Evolutionary conservation across 495 filamentous ascomycete genomes (phyloP).

Genomic region (Neurospora sp.): DNA sequence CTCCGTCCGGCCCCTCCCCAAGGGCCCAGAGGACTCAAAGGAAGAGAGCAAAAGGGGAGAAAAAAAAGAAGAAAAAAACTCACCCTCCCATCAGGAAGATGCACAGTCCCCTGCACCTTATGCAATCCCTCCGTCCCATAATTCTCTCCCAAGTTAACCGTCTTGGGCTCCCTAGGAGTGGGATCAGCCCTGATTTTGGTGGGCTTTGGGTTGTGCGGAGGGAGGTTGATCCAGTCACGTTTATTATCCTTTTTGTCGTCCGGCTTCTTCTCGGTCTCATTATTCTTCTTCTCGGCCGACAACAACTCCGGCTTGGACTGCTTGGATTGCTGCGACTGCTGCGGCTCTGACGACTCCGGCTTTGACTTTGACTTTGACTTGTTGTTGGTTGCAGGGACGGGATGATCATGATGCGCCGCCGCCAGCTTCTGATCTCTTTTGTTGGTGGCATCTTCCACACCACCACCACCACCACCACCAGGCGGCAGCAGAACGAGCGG

Average conservation of each 20-base stretch:
- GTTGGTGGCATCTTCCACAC: too few relatives aligned
- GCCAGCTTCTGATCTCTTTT: too few relatives aligned
- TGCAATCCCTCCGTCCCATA: not conserved
- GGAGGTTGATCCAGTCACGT: not conserved
- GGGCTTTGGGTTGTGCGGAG: not conserved
- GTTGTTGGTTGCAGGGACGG: too few relatives aligned
- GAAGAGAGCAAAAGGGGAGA: not conserved
- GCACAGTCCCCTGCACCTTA: not conserved
- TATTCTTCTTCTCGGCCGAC: too few relatives aligned
- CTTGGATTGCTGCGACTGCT: too few relatives aligned
- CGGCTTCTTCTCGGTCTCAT: too few relatives aligned
- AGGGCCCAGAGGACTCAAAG: not conserved
- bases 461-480: too few relatives aligned
- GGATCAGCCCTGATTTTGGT: not conserved
- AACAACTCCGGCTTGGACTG: too few relatives aligned
- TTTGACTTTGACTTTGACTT: too few relatives aligned
- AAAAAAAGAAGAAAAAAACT: not conserved
- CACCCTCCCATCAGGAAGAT: not conserved
- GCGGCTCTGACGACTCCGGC: too few relatives aligned
- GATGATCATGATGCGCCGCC: too few relatives aligned
- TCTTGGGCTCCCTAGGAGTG: not conserved
- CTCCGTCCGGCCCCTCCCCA: not conserved
- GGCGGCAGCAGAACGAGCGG: too few relatives aligned
- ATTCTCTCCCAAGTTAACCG: not conserved
- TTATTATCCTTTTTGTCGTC: not conserved